These are phyloP conservation scores for Eimeria praecox DNA, from an alignment of 169 alveolate genomes.

Conservation along the genomic window DNA sequence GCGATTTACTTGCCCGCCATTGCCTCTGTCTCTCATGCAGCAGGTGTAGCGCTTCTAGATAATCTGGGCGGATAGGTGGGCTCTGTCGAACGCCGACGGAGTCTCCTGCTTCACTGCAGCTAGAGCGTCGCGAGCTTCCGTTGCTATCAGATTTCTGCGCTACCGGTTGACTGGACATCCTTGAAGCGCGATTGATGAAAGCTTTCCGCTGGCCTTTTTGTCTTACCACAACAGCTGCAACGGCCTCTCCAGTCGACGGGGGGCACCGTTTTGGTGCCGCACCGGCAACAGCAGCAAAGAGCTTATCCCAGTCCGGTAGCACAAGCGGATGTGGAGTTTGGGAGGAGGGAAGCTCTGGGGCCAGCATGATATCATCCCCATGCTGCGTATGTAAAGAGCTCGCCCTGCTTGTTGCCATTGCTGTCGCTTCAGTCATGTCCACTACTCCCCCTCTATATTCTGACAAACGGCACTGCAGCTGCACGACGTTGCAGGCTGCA, in stretches of 20 bases:
- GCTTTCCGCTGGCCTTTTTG: neutral
- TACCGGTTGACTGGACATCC: neutral
- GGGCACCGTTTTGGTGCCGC: neutral
- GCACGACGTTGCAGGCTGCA: slow-evolving; percentile 55
- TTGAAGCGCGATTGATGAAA: neutral
- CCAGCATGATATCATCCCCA: slow-evolving; percentile 14
- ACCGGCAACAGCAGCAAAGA: slow-evolving; percentile 44
- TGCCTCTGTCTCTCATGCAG: slow-evolving; percentile 73
- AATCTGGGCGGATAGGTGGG: slow-evolving; percentile 57
- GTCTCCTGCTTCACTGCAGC: slow-evolving; percentile 45
- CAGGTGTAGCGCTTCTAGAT: slow-evolving; percentile 58
- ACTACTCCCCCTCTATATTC: slow-evolving; percentile 61
- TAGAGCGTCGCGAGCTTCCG: neutral
- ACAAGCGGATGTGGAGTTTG: slow-evolving; percentile 26
- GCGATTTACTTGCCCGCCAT: slow-evolving; percentile 17
- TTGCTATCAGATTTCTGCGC: slow-evolving; percentile 14
- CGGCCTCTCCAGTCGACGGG: slow-evolving; percentile 7
- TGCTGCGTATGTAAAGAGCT: neutral
- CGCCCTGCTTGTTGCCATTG: slow-evolving; percentile 29
- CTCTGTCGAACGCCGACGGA: slow-evolving; percentile 29
- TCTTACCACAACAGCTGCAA: slow-evolving; percentile 54
- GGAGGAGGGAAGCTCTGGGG: slow-evolving; percentile 44
- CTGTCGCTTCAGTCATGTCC: slow-evolving; percentile 53
- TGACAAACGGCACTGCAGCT: slow-evolving; percentile 73
- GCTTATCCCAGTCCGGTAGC: slow-evolving; percentile 58